Conservation (phyloP, 1,284 basidiomycete genomes). For the Sporisorium graminicola region DNA sequence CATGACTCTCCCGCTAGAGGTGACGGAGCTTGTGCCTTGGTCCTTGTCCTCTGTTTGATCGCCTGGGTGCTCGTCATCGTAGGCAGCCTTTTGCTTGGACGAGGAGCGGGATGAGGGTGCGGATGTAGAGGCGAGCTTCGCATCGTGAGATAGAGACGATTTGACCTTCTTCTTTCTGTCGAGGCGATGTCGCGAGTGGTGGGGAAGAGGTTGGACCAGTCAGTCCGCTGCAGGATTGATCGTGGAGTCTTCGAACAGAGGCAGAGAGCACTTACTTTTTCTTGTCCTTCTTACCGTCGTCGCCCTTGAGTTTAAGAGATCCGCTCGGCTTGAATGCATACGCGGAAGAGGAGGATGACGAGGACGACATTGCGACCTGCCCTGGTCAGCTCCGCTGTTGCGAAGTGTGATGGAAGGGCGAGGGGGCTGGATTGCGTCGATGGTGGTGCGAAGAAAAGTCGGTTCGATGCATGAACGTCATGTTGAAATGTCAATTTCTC, state of each 20-base stretch:
- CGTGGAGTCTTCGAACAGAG: conserved; percentile 1
- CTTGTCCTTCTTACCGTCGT: conserved; percentile 49
- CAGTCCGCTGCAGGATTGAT: neutral
- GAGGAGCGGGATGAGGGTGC: conserved; percentile 13
- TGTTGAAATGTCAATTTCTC: neutral
- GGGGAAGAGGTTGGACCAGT: neutral
- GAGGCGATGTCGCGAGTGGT: neutral
- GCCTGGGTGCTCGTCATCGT: neutral
- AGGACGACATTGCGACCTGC: conserved; percentile 14
- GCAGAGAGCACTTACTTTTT: conserved; percentile 35
- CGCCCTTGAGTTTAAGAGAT: conserved; percentile 66
- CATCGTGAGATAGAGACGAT: conserved; percentile 38
- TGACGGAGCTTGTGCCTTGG: conserved; percentile 70
- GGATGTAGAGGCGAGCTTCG: conserved; percentile 24
- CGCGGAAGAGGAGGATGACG: conserved; percentile 51
- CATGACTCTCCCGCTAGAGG: conserved; percentile 73
- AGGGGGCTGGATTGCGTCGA: neutral
- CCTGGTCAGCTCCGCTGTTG: too few species aligned
- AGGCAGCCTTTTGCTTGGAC: conserved; percentile 13
- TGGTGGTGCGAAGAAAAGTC: neutral
- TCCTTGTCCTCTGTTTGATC: conserved; percentile 68
- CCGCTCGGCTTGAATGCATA: conserved; percentile 64
- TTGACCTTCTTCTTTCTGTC: conserved; percentile 59
- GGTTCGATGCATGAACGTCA: too few species aligned
- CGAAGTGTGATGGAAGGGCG: neutral